Percentiles rank a stretch among this genome's conserved stretches.
These are phyloP conservation scores for Populus alba DNA, from an alignment of 345 rosid species.

Conservation along the genomic window DNA sequence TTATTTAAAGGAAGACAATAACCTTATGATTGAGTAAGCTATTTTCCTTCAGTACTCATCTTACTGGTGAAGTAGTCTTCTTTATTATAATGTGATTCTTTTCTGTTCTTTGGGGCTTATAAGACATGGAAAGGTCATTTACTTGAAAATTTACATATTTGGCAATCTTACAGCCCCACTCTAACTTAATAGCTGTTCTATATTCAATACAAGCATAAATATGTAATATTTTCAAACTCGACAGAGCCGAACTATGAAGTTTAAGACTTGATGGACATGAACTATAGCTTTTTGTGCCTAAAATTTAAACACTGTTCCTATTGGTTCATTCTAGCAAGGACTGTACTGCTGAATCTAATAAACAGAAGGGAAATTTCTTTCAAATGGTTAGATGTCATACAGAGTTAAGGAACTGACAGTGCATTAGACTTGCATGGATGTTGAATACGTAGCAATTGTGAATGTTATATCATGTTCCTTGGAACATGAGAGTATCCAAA, in stretches of 20 bases:
- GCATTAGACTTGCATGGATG: neutral
- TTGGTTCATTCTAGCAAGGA: neutral
- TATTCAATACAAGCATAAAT: neutral
- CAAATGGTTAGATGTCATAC: neutral
- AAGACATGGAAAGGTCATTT: neutral
- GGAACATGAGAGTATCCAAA: too few species aligned
- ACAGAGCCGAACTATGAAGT: neutral
- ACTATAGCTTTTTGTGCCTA: neutral
- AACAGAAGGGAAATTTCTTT: neutral
- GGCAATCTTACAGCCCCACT: neutral
- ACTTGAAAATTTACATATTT: neutral
- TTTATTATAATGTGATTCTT: too few species aligned
- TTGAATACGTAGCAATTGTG: neutral
- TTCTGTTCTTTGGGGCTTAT: too few species aligned
- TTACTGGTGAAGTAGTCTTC: too few species aligned
- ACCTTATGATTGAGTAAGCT: constrained; percentile 30
- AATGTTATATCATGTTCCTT: too few species aligned
- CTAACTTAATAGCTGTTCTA: neutral
- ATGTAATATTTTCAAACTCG: neutral
- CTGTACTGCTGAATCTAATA: neutral
- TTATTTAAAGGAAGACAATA: constrained; percentile 37
- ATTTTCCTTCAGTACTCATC: neutral
- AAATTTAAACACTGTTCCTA: neutral
- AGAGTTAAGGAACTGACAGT: neutral
- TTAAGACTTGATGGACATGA: too few species aligned